Percentiles rank a stretch among this genome's conserved stretches.
Evolutionary conservation across 2,329 filamentous ascomycete genomes (phyloP).

Genomic region (Didymella glomerata): DNA sequence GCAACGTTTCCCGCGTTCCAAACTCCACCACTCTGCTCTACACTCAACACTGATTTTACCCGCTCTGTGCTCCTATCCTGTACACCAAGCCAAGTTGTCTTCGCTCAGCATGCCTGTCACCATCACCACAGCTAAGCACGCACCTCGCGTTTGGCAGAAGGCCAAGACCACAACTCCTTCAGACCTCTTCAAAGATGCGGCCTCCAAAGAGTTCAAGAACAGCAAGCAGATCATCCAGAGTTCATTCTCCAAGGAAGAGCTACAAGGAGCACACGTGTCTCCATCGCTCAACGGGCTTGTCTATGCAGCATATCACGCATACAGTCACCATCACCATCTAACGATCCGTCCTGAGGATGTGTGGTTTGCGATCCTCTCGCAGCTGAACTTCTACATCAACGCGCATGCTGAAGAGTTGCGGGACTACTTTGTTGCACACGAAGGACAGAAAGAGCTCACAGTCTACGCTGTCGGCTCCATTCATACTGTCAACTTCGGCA

Average conservation of each 20-base stretch:
- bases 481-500: slow-evolving; percentile 8
- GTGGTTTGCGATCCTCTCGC: slow-evolving; percentile 38
- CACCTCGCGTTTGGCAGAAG: slow-evolving; percentile 4
- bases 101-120: slow-evolving; percentile 23
- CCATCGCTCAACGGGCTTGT: slow-evolving; percentile 31
- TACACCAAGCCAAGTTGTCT: not conserved
- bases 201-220: not conserved
- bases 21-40: not conserved
- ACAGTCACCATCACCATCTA: slow-evolving; percentile 33
- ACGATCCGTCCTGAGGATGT: slow-evolving; percentile 39
- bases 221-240: slow-evolving; percentile 21
- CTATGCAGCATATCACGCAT: slow-evolving; percentile 26
- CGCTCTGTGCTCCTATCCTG: not conserved
- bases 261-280: slow-evolving; percentile 8
- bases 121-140: slow-evolving; percentile 18
- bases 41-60: not conserved
- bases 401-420: slow-evolving; percentile 35
- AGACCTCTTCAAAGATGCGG: not conserved
- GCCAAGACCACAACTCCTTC: not conserved
- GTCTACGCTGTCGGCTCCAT: slow-evolving; percentile 20
- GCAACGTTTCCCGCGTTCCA: not conserved
- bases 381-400: slow-evolving; percentile 40
- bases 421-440: slow-evolving; percentile 45
- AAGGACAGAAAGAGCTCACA: slow-evolving; percentile 31
- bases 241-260: slow-evolving; percentile 13